Conservation (phyloP, 345 rosid species). For the Kernera saxatilis region DNA sequence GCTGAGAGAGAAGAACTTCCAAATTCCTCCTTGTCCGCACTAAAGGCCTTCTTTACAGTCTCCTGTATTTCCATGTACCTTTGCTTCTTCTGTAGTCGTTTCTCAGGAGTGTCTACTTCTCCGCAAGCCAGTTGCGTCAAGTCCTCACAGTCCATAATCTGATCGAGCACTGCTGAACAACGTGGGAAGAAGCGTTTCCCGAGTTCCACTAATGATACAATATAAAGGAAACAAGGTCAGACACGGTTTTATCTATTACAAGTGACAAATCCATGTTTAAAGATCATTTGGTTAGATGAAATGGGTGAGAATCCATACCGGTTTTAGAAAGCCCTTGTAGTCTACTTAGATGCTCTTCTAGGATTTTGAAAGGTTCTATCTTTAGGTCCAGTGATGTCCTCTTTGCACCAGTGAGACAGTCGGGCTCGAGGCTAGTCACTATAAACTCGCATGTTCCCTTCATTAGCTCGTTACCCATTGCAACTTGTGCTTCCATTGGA, state of each 20-base stretch:
- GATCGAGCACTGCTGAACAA: constrained; percentile 54
- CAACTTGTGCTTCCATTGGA: constrained; percentile 80
- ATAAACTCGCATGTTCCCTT: constrained; percentile 59
- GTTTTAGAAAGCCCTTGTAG: constrained; percentile 66
- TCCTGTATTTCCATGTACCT: constrained; percentile 57
- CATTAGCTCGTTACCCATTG: constrained; percentile 56
- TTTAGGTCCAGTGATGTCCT: constrained; percentile 48
- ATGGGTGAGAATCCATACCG: constrained; percentile 37
- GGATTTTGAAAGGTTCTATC: constrained; percentile 53
- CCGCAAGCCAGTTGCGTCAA: constrained; percentile 39
- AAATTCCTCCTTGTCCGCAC: constrained; percentile 54
- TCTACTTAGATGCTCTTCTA: constrained; percentile 60
- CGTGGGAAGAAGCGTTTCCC: constrained; percentile 77
- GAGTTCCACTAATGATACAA: constrained; percentile 55
- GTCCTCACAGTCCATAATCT: constrained; percentile 58
- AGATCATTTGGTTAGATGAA: neutral
- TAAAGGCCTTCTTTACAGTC: constrained; percentile 41
- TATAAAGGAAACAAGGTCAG: neutral
- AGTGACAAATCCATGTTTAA: neutral
- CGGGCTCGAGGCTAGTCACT: constrained; percentile 29
- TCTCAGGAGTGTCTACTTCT: constrained; percentile 46
- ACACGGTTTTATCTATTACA: neutral
- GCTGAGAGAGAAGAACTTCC: constrained; percentile 27
- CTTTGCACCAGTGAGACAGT: constrained; percentile 20
- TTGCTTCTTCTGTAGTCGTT: constrained; percentile 39